Conservation (phyloP, 164 flowering plant genomes). For the Piper longum region DNA sequence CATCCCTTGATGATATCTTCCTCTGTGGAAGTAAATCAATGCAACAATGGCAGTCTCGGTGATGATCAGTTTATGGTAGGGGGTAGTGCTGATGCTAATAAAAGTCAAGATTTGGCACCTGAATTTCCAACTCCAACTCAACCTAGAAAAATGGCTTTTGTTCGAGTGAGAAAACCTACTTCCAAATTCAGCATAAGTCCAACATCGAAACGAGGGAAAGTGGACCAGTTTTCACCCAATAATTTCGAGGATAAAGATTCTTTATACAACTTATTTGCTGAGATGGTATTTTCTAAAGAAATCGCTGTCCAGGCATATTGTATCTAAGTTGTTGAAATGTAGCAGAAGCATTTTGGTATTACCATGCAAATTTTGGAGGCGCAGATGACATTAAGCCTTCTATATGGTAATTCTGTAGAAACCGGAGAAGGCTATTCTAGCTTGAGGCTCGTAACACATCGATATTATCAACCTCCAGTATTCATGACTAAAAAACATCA, state of each 20-base stretch:
- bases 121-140: not conserved
- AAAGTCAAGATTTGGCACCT: not conserved
- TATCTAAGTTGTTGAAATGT: too few relatives aligned
- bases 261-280: not conserved
- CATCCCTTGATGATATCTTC: not conserved
- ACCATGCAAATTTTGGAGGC: too few relatives aligned
- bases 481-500: too few relatives aligned
- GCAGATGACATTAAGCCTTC: too few relatives aligned
- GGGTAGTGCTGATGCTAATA: not conserved
- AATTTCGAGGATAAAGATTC: not conserved
- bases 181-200: not conserved
- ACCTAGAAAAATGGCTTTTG: not conserved
- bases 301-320: too few relatives aligned
- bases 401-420: too few relatives aligned
- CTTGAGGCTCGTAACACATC: too few relatives aligned
- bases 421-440: too few relatives aligned
- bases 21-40: not conserved
- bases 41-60: not conserved
- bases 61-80: not conserved
- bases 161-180: not conserved
- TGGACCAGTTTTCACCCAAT: not conserved
- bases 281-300: not conserved
- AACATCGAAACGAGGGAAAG: not conserved
- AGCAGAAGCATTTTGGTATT: too few relatives aligned
- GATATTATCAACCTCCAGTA: too few relatives aligned